Conservation (phyloP, 352 stramenopile species). For the Discostella stelligera region DNA sequence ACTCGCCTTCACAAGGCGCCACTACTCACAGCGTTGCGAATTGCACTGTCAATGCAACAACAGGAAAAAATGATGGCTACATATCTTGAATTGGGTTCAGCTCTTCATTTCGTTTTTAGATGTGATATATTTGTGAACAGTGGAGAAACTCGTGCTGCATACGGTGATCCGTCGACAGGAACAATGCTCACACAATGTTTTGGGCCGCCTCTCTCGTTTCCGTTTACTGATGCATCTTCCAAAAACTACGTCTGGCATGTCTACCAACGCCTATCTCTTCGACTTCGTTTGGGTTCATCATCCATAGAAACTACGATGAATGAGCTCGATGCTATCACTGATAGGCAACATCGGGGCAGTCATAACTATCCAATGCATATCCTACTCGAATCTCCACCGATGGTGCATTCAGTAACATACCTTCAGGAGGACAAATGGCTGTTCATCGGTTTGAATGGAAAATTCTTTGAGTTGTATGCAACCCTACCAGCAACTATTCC, state of each 20-base stretch:
- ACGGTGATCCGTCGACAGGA: slow-evolving; percentile 18
- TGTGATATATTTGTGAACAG: slow-evolving; percentile 37
- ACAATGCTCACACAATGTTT: slow-evolving; percentile 66
- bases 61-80: slow-evolving; percentile 46
- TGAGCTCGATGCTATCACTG: slow-evolving; percentile 59
- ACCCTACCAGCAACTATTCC: slow-evolving; percentile 50
- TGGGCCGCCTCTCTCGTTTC: slow-evolving; percentile 44
- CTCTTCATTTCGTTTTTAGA: slow-evolving; percentile 74
- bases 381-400: slow-evolving; percentile 63
- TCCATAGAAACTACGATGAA: slow-evolving; percentile 58
- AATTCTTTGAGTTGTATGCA: slow-evolving; percentile 71
- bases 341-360: slow-evolving; percentile 32
- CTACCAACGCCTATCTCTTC: slow-evolving; percentile 68
- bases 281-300: slow-evolving; percentile 62
- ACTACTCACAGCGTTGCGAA: slow-evolving; percentile 33
- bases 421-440: slow-evolving; percentile 60
- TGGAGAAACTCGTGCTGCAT: slow-evolving; percentile 9
- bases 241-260: slow-evolving; percentile 54
- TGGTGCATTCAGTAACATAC: slow-evolving; percentile 64
- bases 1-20: slow-evolving; percentile 8
- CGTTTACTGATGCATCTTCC: slow-evolving; percentile 46
- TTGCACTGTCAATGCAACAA: slow-evolving; percentile 29
- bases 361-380: slow-evolving; percentile 52
- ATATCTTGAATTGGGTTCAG: slow-evolving; percentile 50
- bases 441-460: slow-evolving; percentile 69